Evolutionary conservation across 768 basidiomycete species (phyloP).

Genomic region (Kwoniella newhampshirensis): DNA sequence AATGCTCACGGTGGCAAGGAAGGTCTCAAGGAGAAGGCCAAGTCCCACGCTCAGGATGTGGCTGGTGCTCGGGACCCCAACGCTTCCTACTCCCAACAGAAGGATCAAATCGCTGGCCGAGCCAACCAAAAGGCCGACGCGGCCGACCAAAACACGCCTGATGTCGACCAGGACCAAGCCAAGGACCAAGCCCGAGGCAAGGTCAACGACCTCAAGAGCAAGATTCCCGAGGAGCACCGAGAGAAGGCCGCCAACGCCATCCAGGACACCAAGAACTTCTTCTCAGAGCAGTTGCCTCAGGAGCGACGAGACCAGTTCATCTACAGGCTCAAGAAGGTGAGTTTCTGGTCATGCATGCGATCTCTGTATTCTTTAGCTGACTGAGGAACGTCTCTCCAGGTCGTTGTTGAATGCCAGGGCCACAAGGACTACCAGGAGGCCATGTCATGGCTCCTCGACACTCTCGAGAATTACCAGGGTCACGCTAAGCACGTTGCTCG

Average conservation of each 20-base stretch:
- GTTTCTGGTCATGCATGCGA: constrained; percentile 1
- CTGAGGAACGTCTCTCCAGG: constrained; percentile 57
- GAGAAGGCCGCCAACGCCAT: constrained; percentile 60
- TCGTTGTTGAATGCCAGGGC: constrained; percentile 83
- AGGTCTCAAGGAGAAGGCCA: constrained; percentile 39
- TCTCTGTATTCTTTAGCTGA: background rate
- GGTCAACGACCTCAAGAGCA: constrained; percentile 58
- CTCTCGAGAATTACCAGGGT: constrained; percentile 55
- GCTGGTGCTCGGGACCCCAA: constrained; percentile 46
- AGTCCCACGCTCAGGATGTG: constrained; percentile 48
- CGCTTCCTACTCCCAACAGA: constrained; percentile 40
- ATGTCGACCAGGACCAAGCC: constrained; percentile 28
- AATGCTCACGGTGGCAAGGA: constrained; percentile 24
- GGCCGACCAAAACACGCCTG: constrained; percentile 25
- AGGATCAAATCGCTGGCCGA: constrained; percentile 41
- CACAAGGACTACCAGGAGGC: constrained; percentile 83
- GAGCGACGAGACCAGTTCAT: constrained; percentile 91
- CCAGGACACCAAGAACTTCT: constrained; percentile 65
- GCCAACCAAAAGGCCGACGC: constrained; percentile 49
- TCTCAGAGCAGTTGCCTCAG: constrained; percentile 82
- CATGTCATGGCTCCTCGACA: constrained; percentile 57
- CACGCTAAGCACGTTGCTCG: constrained; percentile 58
- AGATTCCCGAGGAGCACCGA: constrained; percentile 69
- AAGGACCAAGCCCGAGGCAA: constrained; percentile 44
- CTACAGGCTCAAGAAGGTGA: constrained; percentile 85